phyloP scores from a whole-genome alignment of 495 filamentous ascomycete species.

The Trichoderma asperelloides region DNA sequence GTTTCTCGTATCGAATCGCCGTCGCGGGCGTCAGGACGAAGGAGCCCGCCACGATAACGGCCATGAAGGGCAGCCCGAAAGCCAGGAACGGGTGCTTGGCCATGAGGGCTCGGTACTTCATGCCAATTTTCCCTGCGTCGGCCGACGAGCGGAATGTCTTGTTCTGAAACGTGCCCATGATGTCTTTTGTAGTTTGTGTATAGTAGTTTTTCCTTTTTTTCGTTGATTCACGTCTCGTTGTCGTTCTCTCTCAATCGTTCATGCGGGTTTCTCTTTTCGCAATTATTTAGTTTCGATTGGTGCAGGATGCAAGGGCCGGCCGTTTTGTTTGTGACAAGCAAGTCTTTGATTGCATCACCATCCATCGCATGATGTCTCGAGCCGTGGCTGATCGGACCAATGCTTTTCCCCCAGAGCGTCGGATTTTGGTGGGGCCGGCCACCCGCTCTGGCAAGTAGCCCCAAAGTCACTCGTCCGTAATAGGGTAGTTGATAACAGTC shows the following conservation, averaged over 20 bases:
- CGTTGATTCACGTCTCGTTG: background rate
- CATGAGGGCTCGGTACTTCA: conserved; percentile 63
- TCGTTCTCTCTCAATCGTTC: background rate
- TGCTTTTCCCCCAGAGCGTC: background rate
- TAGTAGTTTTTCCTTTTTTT: background rate
- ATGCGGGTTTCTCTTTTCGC: no score
- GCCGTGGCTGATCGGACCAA: conserved; percentile 4
- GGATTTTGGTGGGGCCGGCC: conserved; percentile 5
- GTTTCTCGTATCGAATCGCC: conserved; percentile 82
- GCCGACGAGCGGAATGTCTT: conserved; percentile 61
- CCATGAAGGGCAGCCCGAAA: conserved; percentile 92
- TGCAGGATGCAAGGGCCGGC: no score
- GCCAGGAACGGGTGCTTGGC: conserved; percentile 76
- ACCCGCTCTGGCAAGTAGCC: background rate
- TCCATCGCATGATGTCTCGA: background rate
- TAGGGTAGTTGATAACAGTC: no score
- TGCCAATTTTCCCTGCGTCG: conserved; percentile 55
- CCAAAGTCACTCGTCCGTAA: no score
- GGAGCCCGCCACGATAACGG: conserved; percentile 84
- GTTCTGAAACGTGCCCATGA: conserved; percentile 64
- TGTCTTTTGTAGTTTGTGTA: conserved; percentile 8
- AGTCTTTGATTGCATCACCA: no score
- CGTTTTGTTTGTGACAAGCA: no score
- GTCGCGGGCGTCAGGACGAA: conserved; percentile 93
- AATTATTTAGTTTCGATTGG: no score